Evolutionary conservation across 208 protist genomes (phyloP).

Genomic region (Trypanosomatidae sp.): DNA sequence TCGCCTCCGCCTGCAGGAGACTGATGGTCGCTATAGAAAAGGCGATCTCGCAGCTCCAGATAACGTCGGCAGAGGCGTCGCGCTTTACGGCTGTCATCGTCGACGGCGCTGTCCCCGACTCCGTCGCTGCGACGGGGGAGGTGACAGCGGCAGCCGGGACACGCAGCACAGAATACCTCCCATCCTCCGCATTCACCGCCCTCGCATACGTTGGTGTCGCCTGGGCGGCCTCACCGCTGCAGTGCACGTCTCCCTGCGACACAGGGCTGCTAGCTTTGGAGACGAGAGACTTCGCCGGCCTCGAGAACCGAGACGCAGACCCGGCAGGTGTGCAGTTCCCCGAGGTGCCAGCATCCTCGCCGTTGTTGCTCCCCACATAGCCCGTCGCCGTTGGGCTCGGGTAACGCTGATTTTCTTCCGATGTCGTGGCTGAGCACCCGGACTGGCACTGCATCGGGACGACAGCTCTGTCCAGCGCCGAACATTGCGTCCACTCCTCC

Average conservation of each 20-base stretch:
- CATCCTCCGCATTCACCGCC: neutral
- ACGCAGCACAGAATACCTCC: neutral
- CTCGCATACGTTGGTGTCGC: neutral
- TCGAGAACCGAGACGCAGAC: neutral
- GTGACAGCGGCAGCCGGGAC: neutral
- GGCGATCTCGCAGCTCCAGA: slow-evolving; percentile 19
- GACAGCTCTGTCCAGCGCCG: neutral
- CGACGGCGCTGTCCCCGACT: neutral
- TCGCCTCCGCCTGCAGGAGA: slow-evolving; percentile 29
- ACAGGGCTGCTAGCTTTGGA: neutral
- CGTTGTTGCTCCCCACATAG: neutral
- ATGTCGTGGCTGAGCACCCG: neutral
- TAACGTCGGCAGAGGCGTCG: neutral
- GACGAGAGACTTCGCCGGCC: neutral
- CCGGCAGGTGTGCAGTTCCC: neutral
- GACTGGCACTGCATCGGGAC: neutral
- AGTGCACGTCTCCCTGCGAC: neutral
- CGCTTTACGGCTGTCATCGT: neutral
- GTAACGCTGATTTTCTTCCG: neutral
- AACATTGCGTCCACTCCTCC: neutral
- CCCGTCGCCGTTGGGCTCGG: neutral
- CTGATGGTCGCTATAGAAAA: neutral
- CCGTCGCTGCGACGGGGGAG: neutral
- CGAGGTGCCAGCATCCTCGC: neutral
- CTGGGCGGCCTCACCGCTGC: neutral